A percentile compares a stretch with the other conserved stretches of the same genome.
Evolutionary conservation across 257 asterid species (phyloP).

Genomic region (Ilex aquifolium): DNA sequence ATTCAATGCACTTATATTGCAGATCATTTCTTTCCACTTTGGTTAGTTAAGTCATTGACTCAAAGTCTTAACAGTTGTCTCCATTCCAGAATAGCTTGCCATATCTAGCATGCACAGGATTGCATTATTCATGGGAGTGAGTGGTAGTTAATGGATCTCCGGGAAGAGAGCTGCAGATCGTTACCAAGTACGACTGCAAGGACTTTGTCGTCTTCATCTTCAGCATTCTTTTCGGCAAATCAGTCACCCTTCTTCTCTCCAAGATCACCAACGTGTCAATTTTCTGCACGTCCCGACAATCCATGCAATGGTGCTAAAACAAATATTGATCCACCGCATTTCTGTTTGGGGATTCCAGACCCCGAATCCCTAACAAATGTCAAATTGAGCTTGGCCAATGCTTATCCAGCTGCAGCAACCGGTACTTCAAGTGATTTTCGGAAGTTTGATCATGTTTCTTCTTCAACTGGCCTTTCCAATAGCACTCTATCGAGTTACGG

Average conservation of each 20-base stretch:
- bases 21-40: background rate
- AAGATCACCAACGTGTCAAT: conserved; percentile 34
- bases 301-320: conserved; percentile 16
- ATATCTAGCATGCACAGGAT: conserved; percentile 30
- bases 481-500: conserved; percentile 43
- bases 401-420: conserved; percentile 29
- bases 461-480: conserved; percentile 47
- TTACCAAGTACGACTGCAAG: conserved; percentile 62
- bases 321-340: conserved; percentile 27
- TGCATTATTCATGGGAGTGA: conserved; percentile 28
- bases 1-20: background rate
- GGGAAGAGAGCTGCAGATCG: conserved; percentile 51
- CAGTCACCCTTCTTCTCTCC: conserved; percentile 97
- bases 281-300: conserved; percentile 18
- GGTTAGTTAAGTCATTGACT: background rate
- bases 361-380: conserved; percentile 32
- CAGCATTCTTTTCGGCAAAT: conserved; percentile 84
- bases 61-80: no score
- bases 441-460: conserved; percentile 41
- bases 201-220: conserved; percentile 86
- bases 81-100: background rate
- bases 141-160: conserved; percentile 53
- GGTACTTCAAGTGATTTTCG: conserved; percentile 31
- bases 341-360: conserved; percentile 25
- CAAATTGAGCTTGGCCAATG: conserved; percentile 28